These are phyloP conservation scores for Neurospora pannonica DNA, from an alignment of 495 filamentous ascomycete species.

Conservation along the genomic window DNA sequence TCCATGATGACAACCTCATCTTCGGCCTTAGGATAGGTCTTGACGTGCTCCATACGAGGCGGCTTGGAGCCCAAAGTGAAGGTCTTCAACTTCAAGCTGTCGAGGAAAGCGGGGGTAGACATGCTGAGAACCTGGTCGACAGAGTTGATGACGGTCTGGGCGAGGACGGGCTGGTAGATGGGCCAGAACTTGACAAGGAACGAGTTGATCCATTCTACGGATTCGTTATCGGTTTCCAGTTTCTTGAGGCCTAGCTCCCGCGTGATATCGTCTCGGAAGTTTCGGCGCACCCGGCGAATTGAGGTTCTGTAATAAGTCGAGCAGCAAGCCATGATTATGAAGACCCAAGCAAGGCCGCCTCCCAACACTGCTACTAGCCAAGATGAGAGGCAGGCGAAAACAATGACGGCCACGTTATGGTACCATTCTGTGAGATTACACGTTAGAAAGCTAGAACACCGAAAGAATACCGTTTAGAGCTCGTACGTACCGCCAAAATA, in stretches of 20 bases:
- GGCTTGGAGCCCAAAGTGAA: slow-evolving; percentile 93
- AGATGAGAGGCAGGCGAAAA: slow-evolving; percentile 83
- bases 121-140: slow-evolving; percentile 94
- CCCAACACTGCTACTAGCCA: slow-evolving; percentile 86
- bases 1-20: slow-evolving; percentile 97
- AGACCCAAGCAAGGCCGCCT: slow-evolving; percentile 86
- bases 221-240: slow-evolving; percentile 87
- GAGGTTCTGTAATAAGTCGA: slow-evolving; percentile 96
- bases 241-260: slow-evolving; percentile 87
- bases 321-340: slow-evolving; percentile 84
- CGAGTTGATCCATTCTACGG: slow-evolving; percentile 97
- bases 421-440: slow-evolving; percentile 76
- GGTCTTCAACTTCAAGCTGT: slow-evolving; percentile 81
- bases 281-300: slow-evolving; percentile 82
- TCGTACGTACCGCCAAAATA: slow-evolving; percentile 70
- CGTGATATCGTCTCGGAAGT: slow-evolving; percentile 88
- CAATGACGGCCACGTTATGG: slow-evolving; percentile 85
- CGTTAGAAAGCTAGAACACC: background rate
- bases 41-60: slow-evolving; percentile 91
- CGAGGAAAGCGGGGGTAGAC: slow-evolving; percentile 82
- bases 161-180: slow-evolving; percentile 90
- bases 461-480: background rate
- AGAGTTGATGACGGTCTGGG: slow-evolving; percentile 79
- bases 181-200: slow-evolving; percentile 99
- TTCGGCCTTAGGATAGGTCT: slow-evolving; percentile 92